These are phyloP conservation scores for Eutrema heterophyllum DNA, from an alignment of 345 rosid genomes.

Conservation along the genomic window DNA sequence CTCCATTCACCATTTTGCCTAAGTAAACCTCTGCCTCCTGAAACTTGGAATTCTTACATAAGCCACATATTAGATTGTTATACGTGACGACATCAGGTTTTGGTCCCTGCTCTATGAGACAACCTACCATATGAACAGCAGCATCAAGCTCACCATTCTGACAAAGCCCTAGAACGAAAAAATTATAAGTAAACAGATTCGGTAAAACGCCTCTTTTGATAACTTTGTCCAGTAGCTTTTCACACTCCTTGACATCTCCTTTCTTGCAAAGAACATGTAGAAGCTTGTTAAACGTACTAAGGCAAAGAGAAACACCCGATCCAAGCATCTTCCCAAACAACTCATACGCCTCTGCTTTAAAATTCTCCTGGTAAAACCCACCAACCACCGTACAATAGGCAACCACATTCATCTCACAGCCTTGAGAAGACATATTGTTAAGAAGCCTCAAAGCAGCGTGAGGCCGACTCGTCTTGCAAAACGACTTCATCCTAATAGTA, in stretches of 20 bases:
- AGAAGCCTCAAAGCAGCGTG: conserved; percentile 82
- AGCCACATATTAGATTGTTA: conserved; percentile 74
- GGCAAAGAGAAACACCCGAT: conserved; percentile 46
- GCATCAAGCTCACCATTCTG: conserved; percentile 51
- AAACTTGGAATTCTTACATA: conserved; percentile 60
- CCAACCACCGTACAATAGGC: conserved; percentile 71
- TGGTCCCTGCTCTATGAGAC: conserved; percentile 47
- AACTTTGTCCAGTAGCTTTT: conserved; percentile 63
- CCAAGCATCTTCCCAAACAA: conserved; percentile 78
- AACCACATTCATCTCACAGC: conserved; percentile 66
- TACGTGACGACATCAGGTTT: conserved; percentile 75
- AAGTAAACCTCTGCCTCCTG: conserved; percentile 69
- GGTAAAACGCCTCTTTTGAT: conserved; percentile 67
- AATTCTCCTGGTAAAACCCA: conserved; percentile 65
- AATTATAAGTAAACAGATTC: conserved; percentile 81
- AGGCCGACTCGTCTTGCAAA: conserved; percentile 74
- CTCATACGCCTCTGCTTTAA: conserved; percentile 50
- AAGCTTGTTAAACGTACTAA: conserved; percentile 72
- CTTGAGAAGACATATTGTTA: conserved; percentile 67
- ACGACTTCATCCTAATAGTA: conserved; percentile 84
- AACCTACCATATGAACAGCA: conserved; percentile 61
- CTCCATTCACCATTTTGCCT: conserved; percentile 77
- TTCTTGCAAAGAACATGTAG: conserved; percentile 73
- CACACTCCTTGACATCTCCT: conserved; percentile 68
- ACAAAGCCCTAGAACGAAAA: conserved; percentile 77